phyloP scores from a whole-genome alignment of 179 eudicot species.

The Spinacia oleracea region DNA sequence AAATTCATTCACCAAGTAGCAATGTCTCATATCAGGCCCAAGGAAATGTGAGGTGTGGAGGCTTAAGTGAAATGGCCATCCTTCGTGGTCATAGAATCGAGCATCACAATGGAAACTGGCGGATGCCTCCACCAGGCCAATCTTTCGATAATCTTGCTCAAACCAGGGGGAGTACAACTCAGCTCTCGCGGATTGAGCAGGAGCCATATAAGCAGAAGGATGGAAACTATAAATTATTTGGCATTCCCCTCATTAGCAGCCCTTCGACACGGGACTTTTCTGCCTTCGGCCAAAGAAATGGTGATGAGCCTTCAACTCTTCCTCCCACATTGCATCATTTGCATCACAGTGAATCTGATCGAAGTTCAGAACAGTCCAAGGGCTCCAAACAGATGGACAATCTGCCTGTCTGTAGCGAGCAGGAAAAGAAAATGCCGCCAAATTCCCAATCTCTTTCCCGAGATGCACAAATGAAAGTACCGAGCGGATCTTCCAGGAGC shows the following conservation, averaged over 20 bases:
- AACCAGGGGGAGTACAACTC: slow-evolving; percentile 48
- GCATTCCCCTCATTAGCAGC: slow-evolving; percentile 59
- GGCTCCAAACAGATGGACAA: slow-evolving; percentile 42
- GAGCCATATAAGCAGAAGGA: slow-evolving; percentile 58
- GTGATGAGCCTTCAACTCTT: slow-evolving; percentile 34
- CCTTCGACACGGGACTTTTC: slow-evolving; percentile 37
- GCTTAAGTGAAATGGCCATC: slow-evolving; percentile 45
- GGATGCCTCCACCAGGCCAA: slow-evolving; percentile 59
- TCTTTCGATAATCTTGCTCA: slow-evolving; percentile 48
- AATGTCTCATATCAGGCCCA: slow-evolving; percentile 47
- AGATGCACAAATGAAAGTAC: slow-evolving; percentile 57
- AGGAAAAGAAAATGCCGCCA: slow-evolving; percentile 44
- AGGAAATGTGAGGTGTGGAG: slow-evolving; percentile 55
- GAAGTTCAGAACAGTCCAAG: slow-evolving; percentile 49
- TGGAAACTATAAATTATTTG: slow-evolving; percentile 81
- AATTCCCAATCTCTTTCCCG: slow-evolving; percentile 26
- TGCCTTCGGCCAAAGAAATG: slow-evolving; percentile 27
- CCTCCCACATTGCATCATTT: slow-evolving; percentile 34
- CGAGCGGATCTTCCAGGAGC: slow-evolving; percentile 65
- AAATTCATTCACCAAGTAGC: slow-evolving; percentile 39
- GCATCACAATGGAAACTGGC: slow-evolving; percentile 58
- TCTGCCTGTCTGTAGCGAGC: slow-evolving; percentile 41
- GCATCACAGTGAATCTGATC: slow-evolving; percentile 43
- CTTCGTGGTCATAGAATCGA: slow-evolving; percentile 46
- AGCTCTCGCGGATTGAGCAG: slow-evolving; percentile 33